phyloP scores from a whole-genome alignment of 495 filamentous ascomycete species.

The Chaetomidium leptoderma region DNA sequence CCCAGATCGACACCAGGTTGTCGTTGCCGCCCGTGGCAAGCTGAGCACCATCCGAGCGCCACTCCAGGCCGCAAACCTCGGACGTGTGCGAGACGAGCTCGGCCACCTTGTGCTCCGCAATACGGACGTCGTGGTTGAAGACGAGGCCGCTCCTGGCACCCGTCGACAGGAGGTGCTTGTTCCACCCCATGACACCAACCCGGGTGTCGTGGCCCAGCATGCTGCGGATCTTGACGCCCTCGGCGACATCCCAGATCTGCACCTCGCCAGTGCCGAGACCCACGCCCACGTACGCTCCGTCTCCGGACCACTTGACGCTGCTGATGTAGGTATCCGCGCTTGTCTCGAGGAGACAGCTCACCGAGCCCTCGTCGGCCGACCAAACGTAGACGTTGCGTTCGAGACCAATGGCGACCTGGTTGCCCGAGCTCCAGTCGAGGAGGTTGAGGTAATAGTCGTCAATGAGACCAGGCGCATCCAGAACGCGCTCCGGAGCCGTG shows the following conservation, averaged over 20 bases:
- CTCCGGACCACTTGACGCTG: constrained; percentile 97
- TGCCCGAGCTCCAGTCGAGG: constrained; percentile 93
- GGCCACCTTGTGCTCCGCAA: constrained; percentile 95
- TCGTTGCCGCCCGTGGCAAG: constrained; percentile 97
- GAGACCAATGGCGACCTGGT: constrained; percentile 96
- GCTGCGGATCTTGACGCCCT: constrained; percentile 89
- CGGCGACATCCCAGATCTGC: constrained; percentile 99
- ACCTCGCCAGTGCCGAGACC: constrained; percentile 93
- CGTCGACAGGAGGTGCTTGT: constrained; percentile 93
- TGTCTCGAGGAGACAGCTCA: constrained; percentile 81
- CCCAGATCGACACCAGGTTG: constrained; percentile 98
- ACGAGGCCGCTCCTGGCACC: constrained; percentile 92
- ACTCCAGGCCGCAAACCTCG: constrained; percentile 96
- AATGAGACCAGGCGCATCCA: constrained; percentile 93
- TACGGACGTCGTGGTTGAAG: constrained; percentile 97
- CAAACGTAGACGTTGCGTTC: constrained; percentile 97
- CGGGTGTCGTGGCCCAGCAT: constrained; percentile 97
- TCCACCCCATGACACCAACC: constrained; percentile 98
- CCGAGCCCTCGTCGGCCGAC: constrained; percentile 92
- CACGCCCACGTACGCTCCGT: constrained; percentile 94
- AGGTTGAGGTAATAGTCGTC: constrained; percentile 99
- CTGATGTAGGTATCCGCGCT: constrained; percentile 89
- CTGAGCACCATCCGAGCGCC: constrained; percentile 92
- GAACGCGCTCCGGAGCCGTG: constrained; percentile 90
- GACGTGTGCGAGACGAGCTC: constrained; percentile 95